Base-by-base conservation (phyloP, 768 basidiomycete species). In the Tylopilus sp. region DNA sequence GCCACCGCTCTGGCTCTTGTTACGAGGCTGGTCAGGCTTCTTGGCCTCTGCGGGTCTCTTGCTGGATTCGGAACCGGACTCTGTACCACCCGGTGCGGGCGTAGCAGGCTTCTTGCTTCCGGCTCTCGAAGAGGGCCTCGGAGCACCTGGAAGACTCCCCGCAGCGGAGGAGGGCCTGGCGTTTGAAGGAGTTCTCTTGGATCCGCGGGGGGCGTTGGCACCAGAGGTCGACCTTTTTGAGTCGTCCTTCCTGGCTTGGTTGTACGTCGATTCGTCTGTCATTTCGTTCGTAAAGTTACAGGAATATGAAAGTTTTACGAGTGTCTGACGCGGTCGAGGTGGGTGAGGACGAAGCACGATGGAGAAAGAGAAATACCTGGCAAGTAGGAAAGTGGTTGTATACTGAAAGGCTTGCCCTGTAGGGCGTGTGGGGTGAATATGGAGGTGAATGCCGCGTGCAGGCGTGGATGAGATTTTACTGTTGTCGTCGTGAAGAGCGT, bases 391-490 rank as follows among this genome's bases (percentile, higher is more conserved):
- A 62, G 69, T 71, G 62, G 55, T 33, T 62, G 49, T 65, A 61
- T 60, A 68, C 73, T 79, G 77, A 74, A 78, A 72, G 84, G 82
- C 81, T 87, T 89, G 87, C 89, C 89, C 87, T 87, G 89, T 79
- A 76, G 89, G 89, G 89, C 89, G 76, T 84, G 87, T 90, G 88
- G 78, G 84, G 73, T 66, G 67, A 74, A 69, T 77, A 77, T 76
- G 75, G 73, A 63, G 74, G 78, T 79, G 79, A 65, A 72, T 79
- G 78, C 78, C 78, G 79, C 62, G 75, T 61, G 64, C 69, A 77
- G 78, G 78, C 78, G 76, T 77, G 77, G 70, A 74, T 71, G 71
- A 62, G 68, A 63, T 65, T 69, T 72, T 69, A 75, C 72, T 75
- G 72, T 60, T 59, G 67, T 76, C 71, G 77, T 74, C 63, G 67